Conservation (phyloP, 1,139 yeast genomes). For the Yamadazyma epiphylla region DNA sequence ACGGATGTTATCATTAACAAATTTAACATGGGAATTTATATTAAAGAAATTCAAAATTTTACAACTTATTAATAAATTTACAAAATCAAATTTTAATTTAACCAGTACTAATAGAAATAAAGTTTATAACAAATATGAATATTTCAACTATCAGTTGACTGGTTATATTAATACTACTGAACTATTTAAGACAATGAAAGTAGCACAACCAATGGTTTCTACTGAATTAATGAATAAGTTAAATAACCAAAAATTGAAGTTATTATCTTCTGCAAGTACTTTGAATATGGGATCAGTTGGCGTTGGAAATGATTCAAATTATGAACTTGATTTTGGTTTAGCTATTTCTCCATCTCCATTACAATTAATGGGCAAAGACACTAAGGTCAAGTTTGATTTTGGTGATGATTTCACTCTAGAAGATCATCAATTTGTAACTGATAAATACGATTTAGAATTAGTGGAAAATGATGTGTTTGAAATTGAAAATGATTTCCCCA, state of each 20-base stretch:
- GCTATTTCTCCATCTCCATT: slow-evolving; percentile 3
- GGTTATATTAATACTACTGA: slow-evolving; percentile 40
- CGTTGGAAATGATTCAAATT: not conserved
- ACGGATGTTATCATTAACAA: slow-evolving; percentile 41
- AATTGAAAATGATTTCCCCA: slow-evolving; percentile 11
- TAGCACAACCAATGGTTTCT: slow-evolving; percentile 33
- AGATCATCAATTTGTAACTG: slow-evolving; percentile 3
- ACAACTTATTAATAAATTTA: slow-evolving; percentile 26
- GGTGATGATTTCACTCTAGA: slow-evolving; percentile 4
- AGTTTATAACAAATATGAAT: slow-evolving; percentile 23
- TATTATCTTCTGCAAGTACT: slow-evolving; percentile 1
- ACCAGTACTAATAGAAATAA: slow-evolving; percentile 11
- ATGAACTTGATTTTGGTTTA: not conserved
- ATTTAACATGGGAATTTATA: slow-evolving; percentile 42
- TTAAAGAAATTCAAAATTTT: slow-evolving; percentile 34
- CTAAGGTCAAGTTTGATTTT: slow-evolving; percentile 1
- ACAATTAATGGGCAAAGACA: not conserved
- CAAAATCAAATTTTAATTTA: slow-evolving; percentile 16
- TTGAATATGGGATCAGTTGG: not conserved
- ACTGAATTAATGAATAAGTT: slow-evolving; percentile 10
- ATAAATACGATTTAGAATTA: slow-evolving; percentile 7
- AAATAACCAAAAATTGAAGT: slow-evolving; percentile 9
- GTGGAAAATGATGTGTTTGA: slow-evolving; percentile 12
- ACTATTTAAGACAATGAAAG: slow-evolving; percentile 41
- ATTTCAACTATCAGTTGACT: slow-evolving; percentile 39